Base-by-base conservation (phyloP, 306 rosid species). In the Calophaca sinica region DNA sequence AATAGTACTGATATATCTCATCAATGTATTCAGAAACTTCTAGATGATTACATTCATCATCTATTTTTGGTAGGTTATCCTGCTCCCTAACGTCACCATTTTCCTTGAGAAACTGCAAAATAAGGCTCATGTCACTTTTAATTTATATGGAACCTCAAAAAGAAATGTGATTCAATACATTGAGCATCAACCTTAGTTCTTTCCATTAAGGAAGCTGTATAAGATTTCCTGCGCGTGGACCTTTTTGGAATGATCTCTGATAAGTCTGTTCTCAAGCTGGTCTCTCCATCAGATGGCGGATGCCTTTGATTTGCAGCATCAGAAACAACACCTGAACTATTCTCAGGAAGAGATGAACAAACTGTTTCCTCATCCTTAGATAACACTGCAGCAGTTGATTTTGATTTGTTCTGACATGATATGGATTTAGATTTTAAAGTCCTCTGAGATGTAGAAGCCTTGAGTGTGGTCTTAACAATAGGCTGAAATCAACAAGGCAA, bases 11-110 rank as follows among this genome's bases (percentile, higher is more conserved):
- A 84, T 91, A 89, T 72, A 91, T 89, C 36, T 88, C 98, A 75
- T 91, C 93, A 79, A 94, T 78, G 62, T 89, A 91, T 73, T 91
- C 97, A 62, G 94, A 84, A 72, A 94, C 97, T 86, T 94, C 98
- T 65, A 88, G 89, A 80, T 94, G 97, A 78, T 94, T 88, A 79
- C 82, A 29, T 48, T 77, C 79, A 87, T 91, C 76, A 81, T 94
- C 98, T 45, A 94, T 89, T 70, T 67, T 87, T 44, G 96, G 96
- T 5, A 91, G 85, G 73, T 81, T 80, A 62, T 87, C 86, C 36
- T 70, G 74, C 87, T 84, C 74, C 49, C 53, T 36, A 48, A 35
- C 88, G 62, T 78, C 83, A 39, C 70, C 84, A 76, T 75, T 77
- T 79, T 75, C 87, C 79, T 89, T 89, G 61, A 91, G 84, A 81